Conservation (phyloP, 257 asterid species). For the Linaria vulgaris region DNA sequence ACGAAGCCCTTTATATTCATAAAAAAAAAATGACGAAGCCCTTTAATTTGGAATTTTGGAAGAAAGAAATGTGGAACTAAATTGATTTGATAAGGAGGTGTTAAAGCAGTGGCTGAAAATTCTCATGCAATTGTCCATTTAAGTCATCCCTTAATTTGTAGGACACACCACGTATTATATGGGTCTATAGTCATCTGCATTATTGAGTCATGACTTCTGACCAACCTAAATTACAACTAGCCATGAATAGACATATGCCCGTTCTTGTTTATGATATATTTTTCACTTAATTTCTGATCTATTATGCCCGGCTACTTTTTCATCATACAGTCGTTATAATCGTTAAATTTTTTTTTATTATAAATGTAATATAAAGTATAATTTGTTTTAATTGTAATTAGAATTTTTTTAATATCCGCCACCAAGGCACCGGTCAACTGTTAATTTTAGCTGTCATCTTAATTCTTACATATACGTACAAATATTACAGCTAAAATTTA, state of each 20-base stretch:
- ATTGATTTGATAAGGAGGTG: neutral
- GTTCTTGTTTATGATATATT: slow-evolving; percentile 13
- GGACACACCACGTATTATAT: slow-evolving; percentile 17
- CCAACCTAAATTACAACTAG: slow-evolving; percentile 40
- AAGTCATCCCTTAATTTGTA: neutral
- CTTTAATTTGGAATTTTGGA: too few relatives aligned
- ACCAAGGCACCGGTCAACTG: too few relatives aligned
- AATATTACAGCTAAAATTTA: too few relatives aligned
- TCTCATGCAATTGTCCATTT: slow-evolving; percentile 12
- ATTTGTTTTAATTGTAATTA: too few relatives aligned
- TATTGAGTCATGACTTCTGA: slow-evolving; percentile 37
- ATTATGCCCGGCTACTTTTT: neutral
- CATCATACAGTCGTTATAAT: neutral
- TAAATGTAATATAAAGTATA: too few relatives aligned
- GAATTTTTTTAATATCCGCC: too few relatives aligned
- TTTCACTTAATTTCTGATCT: neutral
- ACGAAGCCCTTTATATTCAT: too few relatives aligned
- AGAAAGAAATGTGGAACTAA: neutral
- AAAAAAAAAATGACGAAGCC: too few relatives aligned
- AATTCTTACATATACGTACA: too few relatives aligned
- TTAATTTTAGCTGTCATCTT: too few relatives aligned
- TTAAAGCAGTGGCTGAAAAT: slow-evolving; percentile 23
- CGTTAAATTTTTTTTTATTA: too few relatives aligned
- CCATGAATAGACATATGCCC: slow-evolving; percentile 30
- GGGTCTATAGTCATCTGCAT: slow-evolving; percentile 16